Evolutionary conservation across 2,329 filamentous ascomycete species (phyloP), one percentile per base, ranked within the genome.

Genomic region (Xylariaceae sp.): DNA sequence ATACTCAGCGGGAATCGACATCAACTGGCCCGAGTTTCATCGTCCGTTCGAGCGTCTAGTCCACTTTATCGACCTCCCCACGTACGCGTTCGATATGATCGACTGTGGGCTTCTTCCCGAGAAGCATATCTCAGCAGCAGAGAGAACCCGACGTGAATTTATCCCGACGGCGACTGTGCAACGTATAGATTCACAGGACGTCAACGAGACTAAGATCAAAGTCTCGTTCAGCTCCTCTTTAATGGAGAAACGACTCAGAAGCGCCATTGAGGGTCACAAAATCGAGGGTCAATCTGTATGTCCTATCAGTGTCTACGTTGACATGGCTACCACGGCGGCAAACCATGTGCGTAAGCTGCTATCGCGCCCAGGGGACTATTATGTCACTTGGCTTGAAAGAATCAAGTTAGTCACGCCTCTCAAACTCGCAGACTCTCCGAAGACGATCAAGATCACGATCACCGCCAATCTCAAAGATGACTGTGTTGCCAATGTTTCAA

Each of bases 281-380:
- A 53, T 60, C 28, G 53, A 54, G 16, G 51, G 51, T 14, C 31
- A 47, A 14, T 18, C 31, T 12, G 40, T 60, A 36, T 60, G 56
- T 39, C 55, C 57, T 1, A 47, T 51, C n/a, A 53, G 53, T 38
- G 55, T 55, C 11, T 60, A 47, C 17, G 48, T 51, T 18, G 58
- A 60, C 19, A 56, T 60, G 56, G 58, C 58, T n/a, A 39, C 44
- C 14, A 56, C 55, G 11, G 53, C 53, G 7, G 53, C 53, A 14
- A 40, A 46, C 7, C 53, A 56, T 39, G 45, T 55, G 22, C 53
- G 46, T 12, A 16, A 12, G 41, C 47, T 38, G 6, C 39, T 43
- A 16, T 31, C 17, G 22, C 43, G 36, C 13, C 42, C 43, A 2
- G 40, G 45, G 36, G 22, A 12, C 13, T 39, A 44, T 19, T 17